Base-by-base conservation (phyloP, 2,329 filamentous ascomycete genomes). In the Aspergillaceae sp. region DNA sequence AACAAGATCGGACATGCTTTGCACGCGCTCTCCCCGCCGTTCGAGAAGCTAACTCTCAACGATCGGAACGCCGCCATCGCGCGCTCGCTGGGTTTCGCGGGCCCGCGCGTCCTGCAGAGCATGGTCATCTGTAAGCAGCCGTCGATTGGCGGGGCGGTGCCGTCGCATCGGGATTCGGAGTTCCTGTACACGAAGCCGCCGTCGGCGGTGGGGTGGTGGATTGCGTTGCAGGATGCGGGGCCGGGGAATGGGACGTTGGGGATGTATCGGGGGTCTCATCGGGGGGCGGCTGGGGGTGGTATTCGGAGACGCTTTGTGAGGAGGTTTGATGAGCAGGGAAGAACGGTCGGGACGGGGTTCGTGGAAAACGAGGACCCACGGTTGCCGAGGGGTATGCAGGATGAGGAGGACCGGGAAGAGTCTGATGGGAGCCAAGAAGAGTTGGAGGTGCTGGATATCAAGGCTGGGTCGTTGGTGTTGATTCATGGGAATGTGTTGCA, bases 41-140 rank as follows among this genome's bases (percentile, higher is more conserved):
- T 91, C 61, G 77, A 78, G 30, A 52, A 62, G 28, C 64, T 76
- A 32, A 75, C 76, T 0, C 74, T 61, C 11, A 65, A 49, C 44
- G 56, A 44, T 29, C 66, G 64, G 48, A 84, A 80, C 64, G 75
- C 66, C 0, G 79, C 75, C 4, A 81, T 95, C 9, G 88, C 89
- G 1, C 71, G 73, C 40, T 76, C 77, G 6, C 74, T 95, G 7
- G 84, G 84, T 2, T 95, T 89, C 71, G 58, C 55, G 4, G 87
- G 94, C 64, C 87, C 90, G 2, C 74, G 84, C 19, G 76, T 84
- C 4, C 74, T 98, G 44, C 92, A 98, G 74, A 92, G 86, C 65
- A 98, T 98, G 92, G 77, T 97, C 29, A 97, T 98, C 57, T 96
- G 89, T 79, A 98, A 98, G 68, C 91, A 96, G 70, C 90, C 92